Conservation (phyloP, 805 yeast species). For the Ogataea angusta region DNA sequence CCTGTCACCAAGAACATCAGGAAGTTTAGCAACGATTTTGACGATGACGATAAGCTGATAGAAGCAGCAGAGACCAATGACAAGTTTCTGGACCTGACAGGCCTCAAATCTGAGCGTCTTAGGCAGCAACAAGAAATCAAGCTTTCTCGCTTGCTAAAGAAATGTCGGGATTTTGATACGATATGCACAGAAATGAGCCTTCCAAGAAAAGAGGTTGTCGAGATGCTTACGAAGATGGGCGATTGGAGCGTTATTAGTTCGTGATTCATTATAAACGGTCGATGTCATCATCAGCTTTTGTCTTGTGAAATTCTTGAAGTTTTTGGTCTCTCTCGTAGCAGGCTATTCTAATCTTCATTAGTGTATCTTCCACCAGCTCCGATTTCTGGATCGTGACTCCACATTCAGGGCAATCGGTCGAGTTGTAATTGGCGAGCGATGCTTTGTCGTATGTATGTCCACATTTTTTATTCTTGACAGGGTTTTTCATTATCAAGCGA, state of each 20-base stretch:
- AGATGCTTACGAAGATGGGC: conserved; percentile 40
- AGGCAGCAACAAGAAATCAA: conserved; percentile 32
- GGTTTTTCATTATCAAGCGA: conserved; percentile 45
- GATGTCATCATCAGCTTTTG: conserved; percentile 16
- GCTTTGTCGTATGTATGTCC: conserved; percentile 58
- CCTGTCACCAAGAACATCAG: conserved; percentile 18
- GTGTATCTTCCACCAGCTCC: conserved; percentile 44
- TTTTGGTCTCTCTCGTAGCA: conserved; percentile 31
- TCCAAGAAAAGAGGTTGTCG: conserved; percentile 54
- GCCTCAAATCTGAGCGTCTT: conserved; percentile 21
- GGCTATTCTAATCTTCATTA: conserved; percentile 55
- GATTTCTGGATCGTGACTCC: conserved; percentile 30
- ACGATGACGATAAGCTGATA: conserved; percentile 7
- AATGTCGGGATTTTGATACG: conserved; percentile 56
- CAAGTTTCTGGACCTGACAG: conserved; percentile 20
- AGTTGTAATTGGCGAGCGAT: conserved; percentile 37
- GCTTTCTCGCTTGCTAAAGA: conserved; percentile 45
- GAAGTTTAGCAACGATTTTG: conserved; percentile 24
- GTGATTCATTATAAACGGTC: conserved; percentile 15
- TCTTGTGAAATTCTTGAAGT: conserved; percentile 16
- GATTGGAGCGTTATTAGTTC: conserved; percentile 46
- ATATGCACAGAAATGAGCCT: conserved; percentile 68
- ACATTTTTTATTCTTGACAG: conserved; percentile 55
- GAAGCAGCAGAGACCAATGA: conserved; percentile 22
- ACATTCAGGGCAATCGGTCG: conserved; percentile 58